A percentile compares a stretch with the other conserved stretches of the same genome.
Conservation (phyloP, 2,329 filamentous ascomycete genomes). For the Nothomitra cinnamomea region DNA sequence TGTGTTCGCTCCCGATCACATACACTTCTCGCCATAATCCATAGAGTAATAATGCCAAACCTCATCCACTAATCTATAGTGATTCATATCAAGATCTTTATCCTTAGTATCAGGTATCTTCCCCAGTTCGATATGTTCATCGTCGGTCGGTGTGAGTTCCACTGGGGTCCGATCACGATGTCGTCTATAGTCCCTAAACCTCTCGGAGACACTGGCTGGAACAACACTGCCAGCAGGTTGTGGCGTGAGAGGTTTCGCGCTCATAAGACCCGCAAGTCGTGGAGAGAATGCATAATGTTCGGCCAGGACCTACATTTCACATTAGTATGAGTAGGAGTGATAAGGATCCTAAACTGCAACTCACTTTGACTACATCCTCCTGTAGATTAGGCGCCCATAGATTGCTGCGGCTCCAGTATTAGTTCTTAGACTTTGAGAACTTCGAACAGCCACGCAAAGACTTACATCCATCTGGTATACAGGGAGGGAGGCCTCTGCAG, state of each 20-base stretch:
- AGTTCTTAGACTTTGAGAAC: background rate
- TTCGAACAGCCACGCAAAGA: conserved; percentile 3
- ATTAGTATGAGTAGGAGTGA: background rate
- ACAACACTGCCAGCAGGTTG: conserved; percentile 12
- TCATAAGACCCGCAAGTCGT: conserved; percentile 46
- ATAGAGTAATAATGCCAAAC: conserved; percentile 64
- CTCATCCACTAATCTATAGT: conserved; percentile 45
- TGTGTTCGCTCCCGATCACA: conserved; percentile 9
- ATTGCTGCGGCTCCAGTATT: conserved; percentile 33
- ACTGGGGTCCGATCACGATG: background rate
- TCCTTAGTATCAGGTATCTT: conserved; percentile 12
- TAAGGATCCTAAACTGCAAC: background rate
- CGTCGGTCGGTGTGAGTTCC: background rate
- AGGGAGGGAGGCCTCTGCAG: conserved; percentile 28
- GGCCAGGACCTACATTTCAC: conserved; percentile 28
- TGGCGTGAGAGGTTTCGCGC: conserved; percentile 31
- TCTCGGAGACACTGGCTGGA: conserved; percentile 2
- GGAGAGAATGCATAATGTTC: conserved; percentile 50
- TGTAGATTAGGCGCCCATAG: conserved; percentile 52
- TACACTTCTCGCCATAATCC: conserved; percentile 49
- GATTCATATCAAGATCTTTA: conserved; percentile 24
- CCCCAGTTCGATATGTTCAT: conserved; percentile 7
- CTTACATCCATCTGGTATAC: conserved; percentile 55
- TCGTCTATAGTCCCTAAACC: background rate
- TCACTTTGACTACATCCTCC: conserved; percentile 32